These are phyloP conservation scores for Solanum pennellii DNA, from an alignment of 257 asterid species.

Conservation along the genomic window DNA sequence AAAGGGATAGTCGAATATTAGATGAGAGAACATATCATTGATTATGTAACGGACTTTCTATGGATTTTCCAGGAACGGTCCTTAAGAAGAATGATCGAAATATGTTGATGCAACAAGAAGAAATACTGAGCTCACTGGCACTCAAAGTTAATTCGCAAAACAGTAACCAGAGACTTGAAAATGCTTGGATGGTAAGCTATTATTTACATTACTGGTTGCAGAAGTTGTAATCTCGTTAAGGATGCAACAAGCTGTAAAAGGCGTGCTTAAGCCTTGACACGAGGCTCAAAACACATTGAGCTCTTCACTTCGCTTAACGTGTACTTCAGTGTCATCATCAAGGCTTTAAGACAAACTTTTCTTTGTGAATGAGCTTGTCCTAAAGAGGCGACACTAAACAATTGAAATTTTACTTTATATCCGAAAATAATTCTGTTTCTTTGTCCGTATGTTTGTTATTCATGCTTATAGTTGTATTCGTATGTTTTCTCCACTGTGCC, in stretches of 20 bases:
- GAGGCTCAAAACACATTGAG: background rate
- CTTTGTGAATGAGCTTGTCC: too few relatives aligned
- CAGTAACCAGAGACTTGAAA: conserved; percentile 1
- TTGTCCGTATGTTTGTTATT: too few relatives aligned
- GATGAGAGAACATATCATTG: background rate
- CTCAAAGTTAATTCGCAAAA: background rate
- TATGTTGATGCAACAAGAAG: conserved; percentile 2
- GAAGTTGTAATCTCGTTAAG: background rate
- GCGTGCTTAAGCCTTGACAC: background rate
- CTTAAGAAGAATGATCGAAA: background rate
- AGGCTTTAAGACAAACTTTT: background rate
- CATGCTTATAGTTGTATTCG: background rate
- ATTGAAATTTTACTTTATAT: background rate
- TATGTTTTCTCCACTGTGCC: background rate
- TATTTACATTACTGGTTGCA: background rate
- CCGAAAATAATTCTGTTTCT: background rate
- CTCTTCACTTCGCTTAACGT: background rate
- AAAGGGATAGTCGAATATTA: background rate
- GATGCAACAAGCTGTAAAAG: background rate
- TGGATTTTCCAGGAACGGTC: background rate
- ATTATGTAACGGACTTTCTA: background rate
- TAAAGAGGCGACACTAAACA: background rate
- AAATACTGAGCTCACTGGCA: conserved; percentile 3
- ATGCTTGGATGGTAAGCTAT: background rate
- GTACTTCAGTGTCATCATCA: background rate